Evolutionary conservation across 1,139 yeast species (phyloP).

Genomic region (Geotrichum candidum): DNA sequence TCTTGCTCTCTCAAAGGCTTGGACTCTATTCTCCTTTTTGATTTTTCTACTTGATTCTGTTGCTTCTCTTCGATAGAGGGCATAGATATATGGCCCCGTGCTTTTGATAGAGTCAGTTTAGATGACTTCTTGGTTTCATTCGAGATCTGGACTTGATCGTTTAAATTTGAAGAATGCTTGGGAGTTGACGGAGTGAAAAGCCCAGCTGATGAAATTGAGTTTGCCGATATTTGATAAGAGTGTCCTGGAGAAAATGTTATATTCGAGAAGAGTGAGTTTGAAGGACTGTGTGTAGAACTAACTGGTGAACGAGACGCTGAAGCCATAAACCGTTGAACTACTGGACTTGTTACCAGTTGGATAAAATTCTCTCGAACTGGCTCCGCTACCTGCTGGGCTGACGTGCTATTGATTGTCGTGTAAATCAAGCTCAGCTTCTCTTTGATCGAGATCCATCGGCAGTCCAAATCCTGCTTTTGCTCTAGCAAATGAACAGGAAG

Average conservation of each 20-base stretch:
- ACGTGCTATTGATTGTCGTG: not conserved
- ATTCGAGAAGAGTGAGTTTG: conserved; percentile 3
- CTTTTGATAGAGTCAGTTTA: not conserved
- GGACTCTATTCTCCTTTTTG: no score
- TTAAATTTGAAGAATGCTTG: not conserved
- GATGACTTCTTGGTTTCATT: not conserved
- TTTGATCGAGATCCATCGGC: conserved; percentile 4
- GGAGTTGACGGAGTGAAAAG: not conserved
- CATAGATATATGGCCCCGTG: not conserved
- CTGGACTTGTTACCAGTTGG: not conserved
- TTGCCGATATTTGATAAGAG: not conserved
- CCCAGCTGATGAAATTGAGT: not conserved
- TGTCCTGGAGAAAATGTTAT: not conserved
- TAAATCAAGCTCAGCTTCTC: not conserved
- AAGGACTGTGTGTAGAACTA: not conserved
- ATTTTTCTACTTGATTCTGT: not conserved
- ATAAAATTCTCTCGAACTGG: not conserved
- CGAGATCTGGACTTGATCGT: not conserved
- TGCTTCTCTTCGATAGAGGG: not conserved
- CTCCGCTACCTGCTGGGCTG: not conserved
- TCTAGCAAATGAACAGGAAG: conserved; percentile 4
- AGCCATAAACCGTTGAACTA: not conserved
- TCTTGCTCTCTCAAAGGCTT: no score
- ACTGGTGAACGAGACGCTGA: not conserved
- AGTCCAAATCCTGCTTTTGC: conserved; percentile 7